Evolutionary conservation across 1,139 yeast species (phyloP).

Genomic region (Taphrina betulina): DNA sequence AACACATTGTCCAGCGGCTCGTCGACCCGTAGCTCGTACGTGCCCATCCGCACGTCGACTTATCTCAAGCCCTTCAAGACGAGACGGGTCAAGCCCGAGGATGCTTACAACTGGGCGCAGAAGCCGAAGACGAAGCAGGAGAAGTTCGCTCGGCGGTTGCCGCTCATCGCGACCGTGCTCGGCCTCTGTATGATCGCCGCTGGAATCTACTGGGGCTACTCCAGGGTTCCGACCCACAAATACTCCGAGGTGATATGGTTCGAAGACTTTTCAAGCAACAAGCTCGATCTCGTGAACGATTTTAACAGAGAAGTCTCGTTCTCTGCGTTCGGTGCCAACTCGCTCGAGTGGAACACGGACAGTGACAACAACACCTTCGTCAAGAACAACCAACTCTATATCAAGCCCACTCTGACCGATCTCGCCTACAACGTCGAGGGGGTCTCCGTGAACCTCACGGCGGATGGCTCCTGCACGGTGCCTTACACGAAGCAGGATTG

Average conservation of each 20-base stretch:
- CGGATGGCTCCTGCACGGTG: slow-evolving; percentile 35
- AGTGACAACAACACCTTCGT: slow-evolving; percentile 35
- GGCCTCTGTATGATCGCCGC: slow-evolving; percentile 31
- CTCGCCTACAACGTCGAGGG: slow-evolving; percentile 35
- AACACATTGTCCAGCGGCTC: background rate
- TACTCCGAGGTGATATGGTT: slow-evolving; percentile 35
- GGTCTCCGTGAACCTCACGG: slow-evolving; percentile 36
- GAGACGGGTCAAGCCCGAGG: slow-evolving; percentile 4
- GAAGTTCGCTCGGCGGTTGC: slow-evolving; percentile 21
- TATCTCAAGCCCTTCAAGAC: slow-evolving; percentile 11
- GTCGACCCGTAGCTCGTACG: background rate
- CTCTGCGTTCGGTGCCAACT: slow-evolving; percentile 23
- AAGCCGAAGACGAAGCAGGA: background rate
- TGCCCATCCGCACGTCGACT: background rate
- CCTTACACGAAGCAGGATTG: slow-evolving; percentile 29
- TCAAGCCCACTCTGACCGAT: slow-evolving; percentile 36
- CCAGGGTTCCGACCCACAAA: slow-evolving; percentile 33
- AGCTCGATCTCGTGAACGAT: slow-evolving; percentile 25
- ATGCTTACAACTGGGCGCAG: slow-evolving; percentile 4
- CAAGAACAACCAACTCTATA: slow-evolving; percentile 35
- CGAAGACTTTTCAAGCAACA: slow-evolving; percentile 29
- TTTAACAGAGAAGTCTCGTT: slow-evolving; percentile 37
- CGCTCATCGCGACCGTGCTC: slow-evolving; percentile 12
- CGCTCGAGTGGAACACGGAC: slow-evolving; percentile 36
- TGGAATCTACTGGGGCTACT: slow-evolving; percentile 36